phyloP scores from a whole-genome alignment of 768 basidiomycete species.

The Leucocoprinus sp. region DNA sequence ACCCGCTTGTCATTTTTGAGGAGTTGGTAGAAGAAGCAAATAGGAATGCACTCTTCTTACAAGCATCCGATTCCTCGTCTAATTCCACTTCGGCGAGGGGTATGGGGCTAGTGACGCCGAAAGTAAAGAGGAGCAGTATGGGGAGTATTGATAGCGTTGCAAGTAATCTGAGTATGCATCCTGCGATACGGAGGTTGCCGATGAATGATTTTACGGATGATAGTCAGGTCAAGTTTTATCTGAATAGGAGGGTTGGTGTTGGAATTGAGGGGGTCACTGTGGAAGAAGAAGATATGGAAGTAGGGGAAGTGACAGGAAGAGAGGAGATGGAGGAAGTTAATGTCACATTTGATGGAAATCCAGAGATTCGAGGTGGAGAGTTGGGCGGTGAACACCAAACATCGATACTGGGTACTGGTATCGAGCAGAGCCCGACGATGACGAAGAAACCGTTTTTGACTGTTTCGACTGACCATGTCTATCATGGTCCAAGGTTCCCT shows the following conservation, averaged over 20 bases:
- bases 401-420: constrained; percentile 11
- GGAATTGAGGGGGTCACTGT: constrained; percentile 31
- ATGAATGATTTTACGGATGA: constrained; percentile 99
- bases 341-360: constrained; percentile 22
- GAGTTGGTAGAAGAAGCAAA: constrained; percentile 68
- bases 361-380: background rate
- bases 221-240: constrained; percentile 92
- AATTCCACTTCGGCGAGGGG: too few species aligned
- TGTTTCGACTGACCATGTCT: constrained; percentile 37
- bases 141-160: constrained; percentile 92
- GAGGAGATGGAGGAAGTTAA: constrained; percentile 35
- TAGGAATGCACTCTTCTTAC: too few species aligned
- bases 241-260: constrained; percentile 55
- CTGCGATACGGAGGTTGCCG: constrained; percentile 86
- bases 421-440: constrained; percentile 21
- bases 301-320: too few species aligned
- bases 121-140: constrained; percentile 88
- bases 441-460: constrained; percentile 35
- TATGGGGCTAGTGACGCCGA: constrained; percentile 49
- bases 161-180: constrained; percentile 89
- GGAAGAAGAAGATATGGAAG: constrained; percentile 25
- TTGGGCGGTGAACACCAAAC: background rate
- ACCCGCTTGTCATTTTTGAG: constrained; percentile 88
- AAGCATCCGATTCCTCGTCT: too few species aligned
- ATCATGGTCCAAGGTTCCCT: constrained; percentile 63